Base-by-base conservation (phyloP, 1,284 basidiomycete species). In the Pseudomicrostroma phylloplanum region DNA sequence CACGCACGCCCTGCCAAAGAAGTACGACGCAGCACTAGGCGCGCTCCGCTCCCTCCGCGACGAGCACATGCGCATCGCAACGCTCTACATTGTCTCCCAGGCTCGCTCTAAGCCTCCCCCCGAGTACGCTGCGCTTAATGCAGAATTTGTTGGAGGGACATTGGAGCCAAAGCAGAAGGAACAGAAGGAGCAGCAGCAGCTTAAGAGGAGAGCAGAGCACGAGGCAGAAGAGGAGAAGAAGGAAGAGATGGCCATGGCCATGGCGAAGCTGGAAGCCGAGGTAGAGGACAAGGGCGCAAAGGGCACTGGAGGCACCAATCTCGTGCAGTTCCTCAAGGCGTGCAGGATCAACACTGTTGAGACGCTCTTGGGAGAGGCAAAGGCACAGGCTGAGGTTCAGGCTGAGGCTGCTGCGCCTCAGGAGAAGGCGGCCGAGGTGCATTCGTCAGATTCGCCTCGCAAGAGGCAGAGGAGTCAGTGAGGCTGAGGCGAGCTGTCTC, bases 31-130 rank as follows among this genome's bases (percentile, higher is more conserved):
- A 2, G 87, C 89, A 0, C 84, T 96, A 7, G 79, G 80, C 8
- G 84, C 89, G 2, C 82, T 96, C 60, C 91, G 90, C 80, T 81
- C 83, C 56, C 88, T 96, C 77, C 84, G 92, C 56, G 89, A 94
- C 73, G 87, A 87, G 55, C 93, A 96, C 80, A 88, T 96, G 81
- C 85, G 86, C 59, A 88, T 96, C 62, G 91, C 89, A 23, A 85
- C 89, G 30, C 74, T 90, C 57, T 94, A 93, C 80, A 92, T 76
- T 59, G 67, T 77, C 23, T 63, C 67, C 11, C 75, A 74, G 55
- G 68, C 73, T n/a, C 66, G 71, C 42, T 58, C 60, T 1, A 60
- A 67, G 7, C 71, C 73, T 8, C 69, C 72, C 2, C 56, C 65
- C 13, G 70, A 71, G 46, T 72, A 68, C 39, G 66, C 72, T 3